Conservation (phyloP, 2,329 filamentous ascomycete genomes). For the Phialophora chinensis region DNA sequence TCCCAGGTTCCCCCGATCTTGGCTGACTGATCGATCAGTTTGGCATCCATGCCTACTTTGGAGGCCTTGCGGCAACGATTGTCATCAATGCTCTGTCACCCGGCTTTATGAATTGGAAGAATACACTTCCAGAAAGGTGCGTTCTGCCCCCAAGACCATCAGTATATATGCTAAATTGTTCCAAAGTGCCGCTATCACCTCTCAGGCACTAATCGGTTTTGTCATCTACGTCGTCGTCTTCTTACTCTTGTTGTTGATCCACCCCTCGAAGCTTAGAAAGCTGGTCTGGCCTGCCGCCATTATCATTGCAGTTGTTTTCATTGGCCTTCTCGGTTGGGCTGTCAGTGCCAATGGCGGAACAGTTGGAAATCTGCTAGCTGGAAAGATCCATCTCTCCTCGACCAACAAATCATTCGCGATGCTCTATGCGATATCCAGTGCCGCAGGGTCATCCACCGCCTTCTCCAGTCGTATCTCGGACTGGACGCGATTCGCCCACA, state of each 20-base stretch:
- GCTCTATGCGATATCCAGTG: constrained; percentile 11
- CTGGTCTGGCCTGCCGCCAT: constrained; percentile 17
- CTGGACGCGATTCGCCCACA: constrained; percentile 21
- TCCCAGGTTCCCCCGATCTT: neutral
- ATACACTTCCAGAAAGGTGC: constrained; percentile 22
- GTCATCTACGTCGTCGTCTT: constrained; percentile 18
- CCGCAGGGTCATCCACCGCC: constrained; percentile 3
- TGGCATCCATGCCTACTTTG: constrained; percentile 16
- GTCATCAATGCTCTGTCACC: constrained; percentile 11
- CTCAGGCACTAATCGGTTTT: constrained; percentile 18
- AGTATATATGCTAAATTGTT: neutral
- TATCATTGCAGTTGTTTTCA: constrained; percentile 4
- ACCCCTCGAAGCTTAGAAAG: constrained; percentile 6
- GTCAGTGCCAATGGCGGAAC: constrained; percentile 16
- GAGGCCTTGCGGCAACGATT: constrained; percentile 7
- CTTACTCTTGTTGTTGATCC: constrained; percentile 10
- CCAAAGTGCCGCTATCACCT: constrained; percentile 9
- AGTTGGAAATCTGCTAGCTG: constrained; percentile 7
- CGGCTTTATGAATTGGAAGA: constrained; percentile 5
- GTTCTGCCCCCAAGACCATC: neutral
- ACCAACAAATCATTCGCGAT: constrained; percentile 11
- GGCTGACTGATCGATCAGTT: constrained; percentile 12
- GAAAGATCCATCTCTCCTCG: constrained; percentile 10
- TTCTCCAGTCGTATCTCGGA: constrained; percentile 18
- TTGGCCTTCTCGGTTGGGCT: constrained; percentile 20